These are phyloP conservation scores for Hypoxylon subgilvum DNA, from an alignment of 495 filamentous ascomycete species.

Conservation along the genomic window DNA sequence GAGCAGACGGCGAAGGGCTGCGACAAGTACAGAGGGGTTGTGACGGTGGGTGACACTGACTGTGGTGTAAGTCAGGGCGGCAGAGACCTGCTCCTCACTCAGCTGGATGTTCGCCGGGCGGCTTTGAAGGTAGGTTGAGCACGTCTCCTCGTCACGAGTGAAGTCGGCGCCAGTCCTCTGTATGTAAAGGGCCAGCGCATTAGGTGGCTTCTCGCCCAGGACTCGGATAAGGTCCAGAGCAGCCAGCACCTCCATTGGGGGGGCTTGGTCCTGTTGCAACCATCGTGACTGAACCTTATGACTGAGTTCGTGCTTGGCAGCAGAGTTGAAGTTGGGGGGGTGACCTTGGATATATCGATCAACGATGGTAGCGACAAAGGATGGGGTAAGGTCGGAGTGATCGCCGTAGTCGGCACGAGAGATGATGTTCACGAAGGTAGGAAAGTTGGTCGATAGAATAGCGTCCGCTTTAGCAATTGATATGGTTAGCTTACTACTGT, in stretches of 20 bases:
- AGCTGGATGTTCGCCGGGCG: constrained; percentile 71
- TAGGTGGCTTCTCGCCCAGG: constrained; percentile 63
- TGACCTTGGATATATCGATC: constrained; percentile 82
- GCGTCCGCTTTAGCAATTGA: constrained; percentile 69
- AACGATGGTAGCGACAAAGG: constrained; percentile 75
- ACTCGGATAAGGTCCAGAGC: constrained; percentile 76
- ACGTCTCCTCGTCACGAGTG: constrained; percentile 57
- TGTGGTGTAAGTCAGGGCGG: constrained; percentile 74
- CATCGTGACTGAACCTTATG: constrained; percentile 74
- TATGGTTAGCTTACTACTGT: constrained; percentile 41
- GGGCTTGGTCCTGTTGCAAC: constrained; percentile 57
- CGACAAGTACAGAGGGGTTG: constrained; percentile 74
- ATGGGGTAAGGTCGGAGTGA: constrained; percentile 65
- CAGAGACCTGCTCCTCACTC: constrained; percentile 80
- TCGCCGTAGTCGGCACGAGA: constrained; percentile 61
- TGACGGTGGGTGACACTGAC: constrained; percentile 77
- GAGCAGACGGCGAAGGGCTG: constrained; percentile 53
- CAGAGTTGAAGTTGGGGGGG: constrained; percentile 78
- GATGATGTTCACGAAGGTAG: constrained; percentile 74
- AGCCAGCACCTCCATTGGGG: constrained; percentile 74
- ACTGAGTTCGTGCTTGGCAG: constrained; percentile 69
- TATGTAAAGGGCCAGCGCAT: constrained; percentile 75
- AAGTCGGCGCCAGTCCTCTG: constrained; percentile 73
- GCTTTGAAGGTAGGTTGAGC: constrained; percentile 62
- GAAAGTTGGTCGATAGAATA: constrained; percentile 75